Base-by-base conservation (phyloP, 1,139 yeast genomes). In the Yamadazyma sp. region DNA sequence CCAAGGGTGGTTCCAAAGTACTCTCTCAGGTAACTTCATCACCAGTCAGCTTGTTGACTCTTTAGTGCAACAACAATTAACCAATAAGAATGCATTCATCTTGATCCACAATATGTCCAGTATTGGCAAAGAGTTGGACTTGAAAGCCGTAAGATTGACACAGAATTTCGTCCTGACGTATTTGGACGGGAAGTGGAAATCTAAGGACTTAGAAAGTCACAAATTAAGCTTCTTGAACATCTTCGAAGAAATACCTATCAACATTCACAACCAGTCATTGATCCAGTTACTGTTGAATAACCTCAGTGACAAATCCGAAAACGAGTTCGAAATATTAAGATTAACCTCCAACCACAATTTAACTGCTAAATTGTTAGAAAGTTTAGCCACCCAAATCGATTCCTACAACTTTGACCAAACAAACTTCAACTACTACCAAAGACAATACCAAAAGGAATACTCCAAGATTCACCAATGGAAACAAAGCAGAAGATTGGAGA, bases 1-100 rank as follows among this genome's bases (percentile, higher is more conserved):
- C 49, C 79, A 83, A 50, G 96, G 96, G 27, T 88, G 91, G 91
- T 88, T 85, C 65, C 80, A 86, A 56, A 74, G 86, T 37, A 75
- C 89, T 26, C 59, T 73, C 39, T 75, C 85, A 33, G 95, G 95
- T 37, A 79, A 78, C 56, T 82, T 81, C 58, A 77, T 82, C 53
- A 81, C 83, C 46, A 79, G 79, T 44, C 76, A 77, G 45, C 69
- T 83, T 44, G 74, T 85, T 34, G 95, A 85, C 51, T 75, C 82
- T 33, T 70, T 87, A 64, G 78, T 81, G 39, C 76, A 77, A 47
- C 82, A 79, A 59, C 91, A 85, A 68, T 65, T 75, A 50, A 64
- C 66, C 49, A 80, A 82, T 59, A 78, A 82, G 44, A 85, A 86
- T 53, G 66, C 87, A 8, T 72, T 88, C 44, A 69, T 87, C 42